A percentile compares a stretch with the other conserved stretches of the same genome.
Conservation (phyloP, 257 asterid genomes). For the Ilex aquifolium region DNA sequence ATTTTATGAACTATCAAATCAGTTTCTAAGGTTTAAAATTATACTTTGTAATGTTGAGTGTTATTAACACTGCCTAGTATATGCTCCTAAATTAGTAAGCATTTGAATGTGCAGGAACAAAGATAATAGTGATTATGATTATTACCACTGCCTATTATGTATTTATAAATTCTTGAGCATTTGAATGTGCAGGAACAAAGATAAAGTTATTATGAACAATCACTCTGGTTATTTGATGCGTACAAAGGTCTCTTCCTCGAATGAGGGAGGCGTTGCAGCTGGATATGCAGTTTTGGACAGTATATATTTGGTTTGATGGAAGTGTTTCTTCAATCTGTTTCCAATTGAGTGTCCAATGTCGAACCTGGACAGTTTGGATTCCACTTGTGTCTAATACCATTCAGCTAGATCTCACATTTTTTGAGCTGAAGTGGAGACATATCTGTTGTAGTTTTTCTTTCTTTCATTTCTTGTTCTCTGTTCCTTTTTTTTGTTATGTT, state of each 20-base stretch:
- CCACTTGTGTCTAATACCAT: no score
- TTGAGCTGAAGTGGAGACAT: no score
- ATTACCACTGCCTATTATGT: no score
- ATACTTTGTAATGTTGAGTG: no score
- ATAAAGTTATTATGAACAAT: constrained; percentile 45
- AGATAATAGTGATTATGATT: constrained; percentile 38
- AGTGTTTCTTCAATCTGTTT: not conserved
- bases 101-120: constrained; percentile 42
- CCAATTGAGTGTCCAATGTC: not conserved
- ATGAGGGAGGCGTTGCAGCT: constrained; percentile 97
- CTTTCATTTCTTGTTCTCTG: no score
- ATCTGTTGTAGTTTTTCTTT: no score
- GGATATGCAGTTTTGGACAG: constrained; percentile 95
- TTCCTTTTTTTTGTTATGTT: no score
- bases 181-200: constrained; percentile 46
- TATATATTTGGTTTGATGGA: constrained; percentile 61
- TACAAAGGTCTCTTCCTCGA: constrained; percentile 89
- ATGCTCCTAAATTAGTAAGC: no score
- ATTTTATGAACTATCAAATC: no score
- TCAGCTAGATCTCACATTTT: no score
- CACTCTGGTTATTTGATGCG: constrained; percentile 84
- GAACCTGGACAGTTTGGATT: not conserved
- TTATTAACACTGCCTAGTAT: no score
- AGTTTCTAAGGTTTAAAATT: no score
- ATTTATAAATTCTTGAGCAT: not conserved